Percentiles rank a stretch among this genome's conserved stretches.
Conservation (phyloP, 106 monocot genomes). For the Xerophyta viscosa region DNA sequence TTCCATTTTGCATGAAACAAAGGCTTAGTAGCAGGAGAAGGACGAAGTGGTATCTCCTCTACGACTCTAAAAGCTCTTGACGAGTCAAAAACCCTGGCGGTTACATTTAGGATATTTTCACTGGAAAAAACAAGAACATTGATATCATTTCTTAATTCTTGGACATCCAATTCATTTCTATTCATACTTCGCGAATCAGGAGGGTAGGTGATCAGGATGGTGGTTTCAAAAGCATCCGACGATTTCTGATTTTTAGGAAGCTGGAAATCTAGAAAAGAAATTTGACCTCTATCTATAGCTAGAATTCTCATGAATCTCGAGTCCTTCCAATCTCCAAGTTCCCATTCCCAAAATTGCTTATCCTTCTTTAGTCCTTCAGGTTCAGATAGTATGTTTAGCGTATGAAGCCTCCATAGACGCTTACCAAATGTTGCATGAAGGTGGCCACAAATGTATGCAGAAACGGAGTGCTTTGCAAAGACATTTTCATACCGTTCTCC, state of each 20-base stretch:
- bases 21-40: conserved; percentile 12
- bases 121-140: conserved; percentile 68
- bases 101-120: conserved; percentile 46
- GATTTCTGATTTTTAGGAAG: conserved; percentile 6
- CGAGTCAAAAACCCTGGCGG: conserved; percentile 67
- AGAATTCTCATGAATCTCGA: conserved; percentile 63
- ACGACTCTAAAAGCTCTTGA: conserved; percentile 36
- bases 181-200: conserved; percentile 70
- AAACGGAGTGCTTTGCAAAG: conserved; percentile 52
- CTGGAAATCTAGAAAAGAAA: conserved; percentile 62
- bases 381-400: conserved; percentile 11
- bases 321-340: conserved; percentile 95
- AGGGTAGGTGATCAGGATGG: conserved; percentile 69
- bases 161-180: conserved; percentile 5
- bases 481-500: conserved; percentile 49
- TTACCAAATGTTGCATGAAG: conserved; percentile 65
- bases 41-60: conserved; percentile 62
- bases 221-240: conserved; percentile 30
- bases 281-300: conserved; percentile 57
- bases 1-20: conserved; percentile 81
- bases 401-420: conserved; percentile 61
- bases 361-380: conserved; percentile 7
- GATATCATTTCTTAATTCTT: conserved; percentile 51
- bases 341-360: conserved; percentile 83
- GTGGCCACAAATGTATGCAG: conserved; percentile 82